These are phyloP conservation scores for Coemansia sp. DNA, from an alignment of 192 early-diverging fungal species.

Conservation along the genomic window DNA sequence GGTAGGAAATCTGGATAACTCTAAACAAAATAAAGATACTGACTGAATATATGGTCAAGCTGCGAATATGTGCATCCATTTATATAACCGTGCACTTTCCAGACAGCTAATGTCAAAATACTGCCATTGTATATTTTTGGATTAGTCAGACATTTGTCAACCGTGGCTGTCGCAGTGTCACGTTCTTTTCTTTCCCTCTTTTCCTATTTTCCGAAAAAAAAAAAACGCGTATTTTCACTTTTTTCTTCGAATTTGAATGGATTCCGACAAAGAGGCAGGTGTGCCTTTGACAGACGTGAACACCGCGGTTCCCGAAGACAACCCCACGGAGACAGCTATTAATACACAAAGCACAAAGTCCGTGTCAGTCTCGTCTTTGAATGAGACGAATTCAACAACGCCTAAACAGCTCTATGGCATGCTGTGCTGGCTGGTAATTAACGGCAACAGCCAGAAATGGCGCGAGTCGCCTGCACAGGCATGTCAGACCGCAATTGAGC, in stretches of 20 bases:
- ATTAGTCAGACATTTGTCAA: no score
- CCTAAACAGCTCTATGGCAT: conserved; percentile 42
- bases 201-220: neutral
- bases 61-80: no score
- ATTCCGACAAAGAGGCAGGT: neutral
- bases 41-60: no score
- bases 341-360: neutral
- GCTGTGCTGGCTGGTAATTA: conserved; percentile 36
- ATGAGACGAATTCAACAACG: conserved; percentile 6
- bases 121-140: no score
- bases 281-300: neutral
- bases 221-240: neutral
- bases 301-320: neutral
- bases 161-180: no score
- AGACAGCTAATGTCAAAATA: no score
- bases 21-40: no score
- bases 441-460: conserved; percentile 25
- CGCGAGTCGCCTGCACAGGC: conserved; percentile 9
- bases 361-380: neutral
- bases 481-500: conserved; percentile 11
- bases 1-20: no score
- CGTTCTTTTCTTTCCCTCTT: neutral
- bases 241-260: neutral
- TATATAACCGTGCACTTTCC: no score
- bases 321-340: neutral